Base-by-base conservation (phyloP, 768 basidiomycete species). In the Lentinula lateritia region DNA sequence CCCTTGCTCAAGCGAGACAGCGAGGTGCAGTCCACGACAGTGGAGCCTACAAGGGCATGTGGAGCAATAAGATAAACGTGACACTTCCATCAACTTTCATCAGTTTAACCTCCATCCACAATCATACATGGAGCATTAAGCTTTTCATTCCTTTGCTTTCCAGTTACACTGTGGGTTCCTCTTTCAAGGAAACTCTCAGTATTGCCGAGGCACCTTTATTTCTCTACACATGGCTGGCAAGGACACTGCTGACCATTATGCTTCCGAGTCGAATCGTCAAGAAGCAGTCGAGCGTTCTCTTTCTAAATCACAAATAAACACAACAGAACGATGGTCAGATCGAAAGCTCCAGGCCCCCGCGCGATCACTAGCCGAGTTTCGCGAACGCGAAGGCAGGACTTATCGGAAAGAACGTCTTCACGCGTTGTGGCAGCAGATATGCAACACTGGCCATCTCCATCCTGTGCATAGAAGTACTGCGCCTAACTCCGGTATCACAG, bases 401-500 rank as follows among this genome's bases (percentile, higher is more conserved):
- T 75, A 77, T 64, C 77, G 91, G 41, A 86, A 88, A 69, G 76
- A 75, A 53, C 81, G 85, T 53, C 71, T 92, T 56, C 78, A 80
- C 59, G 80, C 79, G 50, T 71, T 93, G 35, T 93, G 90, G 88
- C 74, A 77, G 58, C 80, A 79, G 55, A 78, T 93, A 13, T 76
- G 76, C 38, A 72, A 73, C 35, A 67, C 64, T 28, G 62, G 64
- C 34, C 62, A 55, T 52, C 57, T 65, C 38, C 58, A 57, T 58
- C 43, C 43, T 42, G 50, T 52, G 36, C 59, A 63, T 48, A 63
- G 53, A 46, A 35, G 58, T 60, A 65, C 59, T 66, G 67, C 64
- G 52, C 61, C 54, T 35, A 66, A 46, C 32, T 65, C 65, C 38
- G 60, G 64, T n/a, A 65, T 87, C 63, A 85, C 83, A 50, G 85